Base-by-base conservation (phyloP, 352 stramenopile genomes). In the Phytophthora cryptogea region DNA sequence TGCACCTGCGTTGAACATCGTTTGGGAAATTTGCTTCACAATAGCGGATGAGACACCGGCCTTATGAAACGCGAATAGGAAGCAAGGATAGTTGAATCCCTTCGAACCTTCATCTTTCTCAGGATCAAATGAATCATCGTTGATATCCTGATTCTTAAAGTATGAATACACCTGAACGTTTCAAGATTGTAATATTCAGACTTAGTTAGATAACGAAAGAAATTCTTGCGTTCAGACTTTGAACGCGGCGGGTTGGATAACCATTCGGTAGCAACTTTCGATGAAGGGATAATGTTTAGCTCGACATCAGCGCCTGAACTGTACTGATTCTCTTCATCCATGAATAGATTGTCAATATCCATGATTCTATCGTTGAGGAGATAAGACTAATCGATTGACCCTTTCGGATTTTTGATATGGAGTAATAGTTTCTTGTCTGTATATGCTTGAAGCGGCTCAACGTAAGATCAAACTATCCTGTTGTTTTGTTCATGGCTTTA, bases 191-290 rank as follows among this genome's bases (percentile, higher is more conserved):
- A 65, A n/a, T n/a, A n/a, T 37, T 70, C 20, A 8, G 47, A 26
- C 35, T 65, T 65, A 31, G 54, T 65, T 44, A 60, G 42, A 70
- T 70, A 64, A 39, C 61, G 32, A 56, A 70, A 70, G 54, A 70
- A 65, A 47, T 70, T 64, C 33, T 70, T 70, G 17, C 61, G 43
- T 17, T 46, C 61, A 28, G 54, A 65, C 35, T 26, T 11, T 43
- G 61, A 70, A 32, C 32, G 48, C 26, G 43, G 50, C 28, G 61
- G 61, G 51, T 64, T 64, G 16, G 36, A 17, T 36, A 70, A 44
- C 61, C 61, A 70, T 60, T 70, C 54, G 45, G 53, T 46, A 41
- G 51, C 48, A 60, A 70, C 28, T 36, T 23, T 57, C 16, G 47
- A 39, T 39, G 46, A 36, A 43, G 54, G 46, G 23, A 70, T 27